A percentile compares a stretch with the other conserved stretches of the same genome.
Evolutionary conservation across 2,329 filamentous ascomycete genomes (phyloP).

Genomic region (Sporothrix mexicana): DNA sequence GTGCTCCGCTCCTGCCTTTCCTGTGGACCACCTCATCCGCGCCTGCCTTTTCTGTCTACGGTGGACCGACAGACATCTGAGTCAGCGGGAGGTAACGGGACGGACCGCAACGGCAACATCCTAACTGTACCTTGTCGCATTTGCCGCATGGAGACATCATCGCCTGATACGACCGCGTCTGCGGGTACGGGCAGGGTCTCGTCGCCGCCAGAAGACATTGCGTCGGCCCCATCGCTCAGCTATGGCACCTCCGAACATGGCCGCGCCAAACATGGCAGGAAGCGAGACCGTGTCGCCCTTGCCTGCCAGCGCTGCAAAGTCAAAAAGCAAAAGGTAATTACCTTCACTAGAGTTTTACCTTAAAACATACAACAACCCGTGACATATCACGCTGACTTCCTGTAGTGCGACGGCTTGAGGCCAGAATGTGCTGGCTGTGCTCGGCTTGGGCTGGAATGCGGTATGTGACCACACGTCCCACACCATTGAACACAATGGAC

Average conservation of each 20-base stretch:
- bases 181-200: background rate
- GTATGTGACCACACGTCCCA: background rate
- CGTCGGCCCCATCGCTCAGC: background rate
- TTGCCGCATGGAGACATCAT: constrained; percentile 1
- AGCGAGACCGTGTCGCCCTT: constrained; percentile 2
- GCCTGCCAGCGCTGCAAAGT: constrained; percentile 3
- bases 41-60: too few relatives aligned
- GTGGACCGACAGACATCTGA: background rate
- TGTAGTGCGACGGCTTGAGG: background rate
- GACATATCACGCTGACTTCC: background rate
- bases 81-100: background rate
- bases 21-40: too few relatives aligned
- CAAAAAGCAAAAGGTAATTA: constrained; percentile 4
- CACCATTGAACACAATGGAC: too few relatives aligned
- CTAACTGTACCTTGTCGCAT: too few relatives aligned
- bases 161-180: background rate
- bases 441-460: background rate
- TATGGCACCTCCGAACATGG: constrained; percentile 1
- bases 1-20: too few relatives aligned
- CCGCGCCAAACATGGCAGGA: background rate
- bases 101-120: background rate
- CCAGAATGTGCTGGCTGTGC: background rate
- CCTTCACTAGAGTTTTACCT: background rate
- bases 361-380: background rate
- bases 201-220: background rate